These are phyloP conservation scores for Plasmodium coatneyi DNA, from an alignment of 169 alveolate species.

Conservation along the genomic window DNA sequence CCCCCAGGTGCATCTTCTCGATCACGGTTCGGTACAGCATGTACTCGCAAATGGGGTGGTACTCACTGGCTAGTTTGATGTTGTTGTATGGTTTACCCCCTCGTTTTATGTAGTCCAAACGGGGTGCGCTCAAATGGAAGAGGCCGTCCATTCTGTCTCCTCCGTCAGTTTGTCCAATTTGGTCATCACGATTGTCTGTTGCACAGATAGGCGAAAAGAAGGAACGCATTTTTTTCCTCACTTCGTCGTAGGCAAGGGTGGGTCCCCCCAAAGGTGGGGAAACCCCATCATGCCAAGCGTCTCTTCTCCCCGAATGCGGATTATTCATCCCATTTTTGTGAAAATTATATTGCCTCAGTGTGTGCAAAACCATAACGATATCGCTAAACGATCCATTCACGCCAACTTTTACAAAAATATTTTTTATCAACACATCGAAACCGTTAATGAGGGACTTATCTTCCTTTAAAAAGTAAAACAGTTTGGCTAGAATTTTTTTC, in stretches of 20 bases:
- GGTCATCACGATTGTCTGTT: background rate
- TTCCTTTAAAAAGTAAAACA: conserved; percentile 15
- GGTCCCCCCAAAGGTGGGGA: background rate
- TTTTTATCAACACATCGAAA: conserved; percentile 43
- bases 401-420: conserved; percentile 12
- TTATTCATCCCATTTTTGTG: conserved; percentile 1
- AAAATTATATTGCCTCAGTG: conserved; percentile 44
- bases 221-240: background rate
- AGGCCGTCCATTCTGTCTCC: background rate
- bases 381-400: conserved; percentile 48
- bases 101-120: background rate
- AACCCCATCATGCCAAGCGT: background rate
- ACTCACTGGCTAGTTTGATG: background rate
- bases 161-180: background rate
- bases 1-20: conserved; percentile 19
- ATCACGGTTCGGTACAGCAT: conserved; percentile 35
- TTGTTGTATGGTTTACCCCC: background rate
- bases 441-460: conserved; percentile 55
- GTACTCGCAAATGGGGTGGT: conserved; percentile 20
- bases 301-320: background rate
- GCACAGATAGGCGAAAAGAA: background rate
- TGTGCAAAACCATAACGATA: conserved; percentile 10
- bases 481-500: conserved; percentile 47
- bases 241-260: background rate
- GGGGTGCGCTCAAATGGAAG: background rate